These are phyloP conservation scores for Meyerozyma carpophila DNA, from an alignment of 1,139 yeast species.

Conservation along the genomic window DNA sequence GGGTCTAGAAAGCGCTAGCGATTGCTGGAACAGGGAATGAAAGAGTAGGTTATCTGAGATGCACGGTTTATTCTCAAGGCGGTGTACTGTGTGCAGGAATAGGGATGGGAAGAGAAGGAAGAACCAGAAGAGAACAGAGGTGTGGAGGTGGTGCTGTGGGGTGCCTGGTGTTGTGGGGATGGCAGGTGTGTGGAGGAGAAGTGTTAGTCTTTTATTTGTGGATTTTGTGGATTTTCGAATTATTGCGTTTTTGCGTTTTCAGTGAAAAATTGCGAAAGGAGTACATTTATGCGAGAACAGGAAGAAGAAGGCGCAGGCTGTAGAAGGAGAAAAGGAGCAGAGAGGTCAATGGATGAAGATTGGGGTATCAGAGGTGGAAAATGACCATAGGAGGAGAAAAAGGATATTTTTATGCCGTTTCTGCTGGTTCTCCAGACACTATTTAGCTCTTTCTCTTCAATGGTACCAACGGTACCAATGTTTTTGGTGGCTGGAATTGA, in stretches of 20 bases:
- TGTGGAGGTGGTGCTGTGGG: too few species aligned
- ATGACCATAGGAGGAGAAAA: neutral
- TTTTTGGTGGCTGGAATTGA: too few species aligned
- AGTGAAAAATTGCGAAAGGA: too few species aligned
- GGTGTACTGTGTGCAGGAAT: neutral
- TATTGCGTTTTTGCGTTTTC: too few species aligned
- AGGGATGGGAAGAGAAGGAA: neutral
- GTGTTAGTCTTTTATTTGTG: too few species aligned
- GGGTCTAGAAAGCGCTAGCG: neutral
- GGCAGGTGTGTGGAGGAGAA: neutral
- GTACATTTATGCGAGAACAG: neutral
- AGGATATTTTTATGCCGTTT: neutral
- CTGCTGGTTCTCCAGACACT: neutral
- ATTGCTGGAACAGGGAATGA: neutral
- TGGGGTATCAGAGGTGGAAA: too few species aligned
- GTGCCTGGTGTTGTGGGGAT: neutral
- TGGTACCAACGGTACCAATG: too few species aligned
- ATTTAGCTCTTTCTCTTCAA: too few species aligned
- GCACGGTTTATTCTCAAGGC: neutral
- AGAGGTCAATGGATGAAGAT: neutral
- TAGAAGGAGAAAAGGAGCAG: neutral
- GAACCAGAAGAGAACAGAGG: neutral
- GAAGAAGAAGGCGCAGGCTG: neutral
- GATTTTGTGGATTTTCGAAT: too few species aligned
- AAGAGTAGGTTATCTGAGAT: neutral